Evolutionary conservation across 352 stramenopile species (phyloP).

Genomic region (Blastocystis sp.): DNA sequence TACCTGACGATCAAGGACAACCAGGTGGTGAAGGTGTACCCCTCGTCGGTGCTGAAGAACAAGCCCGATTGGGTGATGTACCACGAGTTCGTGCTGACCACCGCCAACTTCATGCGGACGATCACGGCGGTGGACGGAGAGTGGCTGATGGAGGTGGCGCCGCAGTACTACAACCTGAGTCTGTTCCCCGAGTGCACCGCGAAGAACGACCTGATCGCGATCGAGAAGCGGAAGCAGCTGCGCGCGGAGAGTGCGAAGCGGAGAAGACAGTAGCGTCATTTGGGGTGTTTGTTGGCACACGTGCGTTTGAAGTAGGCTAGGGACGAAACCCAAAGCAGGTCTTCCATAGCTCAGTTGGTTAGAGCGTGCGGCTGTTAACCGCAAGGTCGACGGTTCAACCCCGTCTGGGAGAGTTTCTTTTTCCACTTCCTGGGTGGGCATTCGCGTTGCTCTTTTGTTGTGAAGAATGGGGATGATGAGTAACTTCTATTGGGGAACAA

Average conservation of each 20-base stretch:
- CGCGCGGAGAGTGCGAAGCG: neutral
- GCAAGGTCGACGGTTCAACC: too few species aligned
- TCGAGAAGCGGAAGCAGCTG: conserved; percentile 27
- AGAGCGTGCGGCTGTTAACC: too few species aligned
- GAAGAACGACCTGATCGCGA: conserved; percentile 47
- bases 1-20: conserved; percentile 99
- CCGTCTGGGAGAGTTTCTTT: too few species aligned
- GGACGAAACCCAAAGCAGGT: neutral
- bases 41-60: conserved; percentile 61
- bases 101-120: conserved; percentile 96
- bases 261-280: neutral
- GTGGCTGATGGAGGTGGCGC: conserved; percentile 86
- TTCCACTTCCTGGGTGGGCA: neutral
- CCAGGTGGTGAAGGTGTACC: conserved; percentile 76
- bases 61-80: conserved; percentile 71
- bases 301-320: neutral
- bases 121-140: conserved; percentile 88
- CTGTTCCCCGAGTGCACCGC: conserved; percentile 83
- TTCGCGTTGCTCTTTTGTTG: too few species aligned
- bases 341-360: too few species aligned
- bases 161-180: conserved; percentile 95
- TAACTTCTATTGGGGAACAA: too few species aligned
- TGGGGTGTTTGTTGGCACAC: too few species aligned
- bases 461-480: too few species aligned
- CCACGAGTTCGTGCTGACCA: conserved; percentile 98